phyloP scores from a whole-genome alignment of 2,329 filamentous ascomycete species.

The Epichloe hybrida region DNA sequence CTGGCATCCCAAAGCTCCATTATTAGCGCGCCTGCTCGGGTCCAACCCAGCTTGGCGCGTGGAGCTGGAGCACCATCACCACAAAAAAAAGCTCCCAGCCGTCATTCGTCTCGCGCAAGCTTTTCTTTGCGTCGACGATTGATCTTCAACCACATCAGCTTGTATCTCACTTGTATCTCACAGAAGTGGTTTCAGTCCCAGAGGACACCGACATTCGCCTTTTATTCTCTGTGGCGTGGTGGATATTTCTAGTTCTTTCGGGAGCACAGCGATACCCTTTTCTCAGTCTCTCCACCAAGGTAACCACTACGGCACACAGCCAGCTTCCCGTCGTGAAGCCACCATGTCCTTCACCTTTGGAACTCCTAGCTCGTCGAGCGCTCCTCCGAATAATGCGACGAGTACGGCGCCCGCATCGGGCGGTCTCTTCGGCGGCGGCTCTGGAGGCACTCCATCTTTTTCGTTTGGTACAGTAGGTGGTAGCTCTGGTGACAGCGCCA shows the following conservation, averaged over 20 bases:
- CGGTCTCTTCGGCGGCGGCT: slow-evolving; percentile 25
- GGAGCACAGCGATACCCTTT: neutral
- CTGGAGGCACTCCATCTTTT: slow-evolving; percentile 19
- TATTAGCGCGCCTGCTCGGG: neutral
- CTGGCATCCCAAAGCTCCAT: too few species aligned
- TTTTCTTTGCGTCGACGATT: slow-evolving; percentile 1
- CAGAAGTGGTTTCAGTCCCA: neutral
- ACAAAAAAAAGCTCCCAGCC: slow-evolving; percentile 5
- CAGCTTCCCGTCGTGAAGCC: neutral
- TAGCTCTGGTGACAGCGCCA: slow-evolving; percentile 11
- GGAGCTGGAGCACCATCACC: slow-evolving; percentile 4
- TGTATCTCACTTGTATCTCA: neutral
- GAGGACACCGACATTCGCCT: neutral
- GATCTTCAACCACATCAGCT: neutral
- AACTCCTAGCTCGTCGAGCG: slow-evolving; percentile 19
- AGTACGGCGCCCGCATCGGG: slow-evolving; percentile 26
- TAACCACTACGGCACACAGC: neutral
- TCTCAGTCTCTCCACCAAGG: neutral
- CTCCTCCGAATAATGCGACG: slow-evolving; percentile 17
- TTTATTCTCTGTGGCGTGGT: neutral
- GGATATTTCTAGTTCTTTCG: neutral
- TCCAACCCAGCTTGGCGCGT: slow-evolving; percentile 1
- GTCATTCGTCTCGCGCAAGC: neutral
- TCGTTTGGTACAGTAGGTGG: slow-evolving; percentile 24
- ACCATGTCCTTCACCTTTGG: slow-evolving; percentile 29